Evolutionary conservation across 2,329 filamentous ascomycete genomes (phyloP), one percentile per base, ranked within the genome.

Genomic region (Alternaria burnsii): DNA sequence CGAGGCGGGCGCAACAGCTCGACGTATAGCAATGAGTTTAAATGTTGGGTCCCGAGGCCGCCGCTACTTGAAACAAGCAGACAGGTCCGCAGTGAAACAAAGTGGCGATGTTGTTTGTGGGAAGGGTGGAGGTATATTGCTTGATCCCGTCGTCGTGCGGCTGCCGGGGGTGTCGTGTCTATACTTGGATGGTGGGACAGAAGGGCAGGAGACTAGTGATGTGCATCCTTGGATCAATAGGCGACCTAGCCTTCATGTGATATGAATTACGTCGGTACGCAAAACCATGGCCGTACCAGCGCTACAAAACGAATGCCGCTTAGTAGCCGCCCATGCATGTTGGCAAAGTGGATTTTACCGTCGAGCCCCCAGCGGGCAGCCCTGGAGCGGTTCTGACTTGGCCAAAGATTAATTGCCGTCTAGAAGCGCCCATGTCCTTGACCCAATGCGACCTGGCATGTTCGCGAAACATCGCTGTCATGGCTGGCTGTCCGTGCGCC

Each of bases 1-100:
- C 43, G 59, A 57, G 54, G 61, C 58, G 58, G 59, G 56, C 52
- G 46, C 63, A 56, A 44, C 53, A 52, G 42, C 28, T 38, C n/a
- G 36, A 22, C 42, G 52, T 47, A 28, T 26, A 30, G 30, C 40
- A 36, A 40, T 20, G 18, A 40, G 44, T 32, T 44, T 48, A 38
- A 20, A 52, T 24, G 50, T 40, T 30, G 46, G 34, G 30, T 62
- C 48, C 57, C 47, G 52, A 38, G 20, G 58, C 24, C 58, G 30
- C 46, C 42, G 57, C 52, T 42, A 53, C 47, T 14, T 54, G 41
- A 34, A 38, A 52, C 24, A 36, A 20, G 18, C n/a, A 41, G 47
- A 32, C 32, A 53, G 30, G 46, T 38, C 20, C 38, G 58, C 20
- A 43, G 38, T 30, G 44, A 40, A 46, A 24, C 26, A 32, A 22